Base-by-base conservation (phyloP, 2,329 filamentous ascomycete species). In the Westerdykella ornata region DNA sequence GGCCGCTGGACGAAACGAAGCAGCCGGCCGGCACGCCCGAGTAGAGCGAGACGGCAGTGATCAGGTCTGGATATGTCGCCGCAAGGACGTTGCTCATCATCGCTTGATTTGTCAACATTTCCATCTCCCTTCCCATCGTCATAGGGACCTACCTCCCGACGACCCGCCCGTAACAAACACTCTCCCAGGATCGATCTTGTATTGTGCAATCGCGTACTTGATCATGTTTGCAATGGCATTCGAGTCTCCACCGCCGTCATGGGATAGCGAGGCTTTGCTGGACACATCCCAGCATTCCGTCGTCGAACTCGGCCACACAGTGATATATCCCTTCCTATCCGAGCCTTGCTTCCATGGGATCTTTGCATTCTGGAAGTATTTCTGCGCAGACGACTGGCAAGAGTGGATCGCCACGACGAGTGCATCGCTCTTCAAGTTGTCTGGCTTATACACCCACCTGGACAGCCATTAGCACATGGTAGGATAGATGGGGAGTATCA, bases 161-260 rank as follows among this genome's bases (percentile, higher is more conserved):
- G 68, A 72, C 26, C 68, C 63, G 12, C 78, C 78, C 0, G 73
- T 77, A 1, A 74, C 74, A 45, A 73, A 81, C 2, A 81, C 74
- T 41, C 68, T 69, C 45, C 54, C 64, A 20, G 69, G 51, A 51
- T 81, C 73, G 18, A 68, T 76, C 2, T 66, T 64, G 60, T 80
- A 79, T 53, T 69, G 69, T 7, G 56, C 47, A n/a, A 80, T 57
- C 3, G 74, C 68, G 50, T 77, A 80, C 30, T 61, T 66, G 35
- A 80, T 76, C 77, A 81, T 81, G 53, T 75, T 78, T 17, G 72
- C 74, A 42, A 82, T 77, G 0, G 70, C 68, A 32, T 73, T 72
- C 37, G 70, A 75, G 57, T 81, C 74, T 2, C 75, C 75, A 16
- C 77, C 77, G 6, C 75, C 77, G 41, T 75, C 68, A 50, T 78